Base-by-base conservation (phyloP, 2,329 filamentous ascomycete genomes). In the Paecilomyces variotii region DNA sequence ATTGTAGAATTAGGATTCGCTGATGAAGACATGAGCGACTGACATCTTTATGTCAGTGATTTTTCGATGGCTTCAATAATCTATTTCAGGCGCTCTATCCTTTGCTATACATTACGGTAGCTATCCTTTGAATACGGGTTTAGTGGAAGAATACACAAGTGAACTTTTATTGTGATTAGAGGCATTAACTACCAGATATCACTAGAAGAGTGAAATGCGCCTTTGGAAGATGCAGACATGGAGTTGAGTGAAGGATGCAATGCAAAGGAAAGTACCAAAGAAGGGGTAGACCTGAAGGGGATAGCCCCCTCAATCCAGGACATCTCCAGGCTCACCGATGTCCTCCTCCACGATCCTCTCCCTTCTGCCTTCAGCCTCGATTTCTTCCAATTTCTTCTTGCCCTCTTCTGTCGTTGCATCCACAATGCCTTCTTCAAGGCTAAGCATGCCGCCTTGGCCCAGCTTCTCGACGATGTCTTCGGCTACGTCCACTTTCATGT, bases 321-420 rank as follows among this genome's bases (percentile, higher is more conserved):
- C 68, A 72, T 78, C 65, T 71, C 82, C 74, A 73, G 81, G 76
- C 64, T 83, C 63, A 72, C 79, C 73, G 70, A 80, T 74, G 66
- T 78, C 66, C 67, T 78, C 66, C 76, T 83, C 66, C 83, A 87
- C 72, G 87, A 61, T 55, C 28, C 57, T 61, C 45, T 63, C 68
- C 57, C 61, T 67, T 58, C 67, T 73, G 14, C 67, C 81, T 63
- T 83, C 78, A 27, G 82, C 80, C 72, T 91, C 87, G 60, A 96
- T 82, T 64, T 91, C 85, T 76, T 89, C 87, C 66, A 93, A 80
- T 70, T 87, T 86, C 72, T 87, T 84, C 78, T 87, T 83, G 2
- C 92, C 92, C 71, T 94, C 87, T 70, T 91, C 87, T 2, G 93
- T 96, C 53, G 91, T 99, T 0, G 91, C 90, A 76, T 99, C 94